A percentile compares a stretch with the other conserved stretches of the same genome.
phyloP scores from a whole-genome alignment of 2,329 filamentous ascomycete genomes.

The Ophioceras dolichostomum region DNA sequence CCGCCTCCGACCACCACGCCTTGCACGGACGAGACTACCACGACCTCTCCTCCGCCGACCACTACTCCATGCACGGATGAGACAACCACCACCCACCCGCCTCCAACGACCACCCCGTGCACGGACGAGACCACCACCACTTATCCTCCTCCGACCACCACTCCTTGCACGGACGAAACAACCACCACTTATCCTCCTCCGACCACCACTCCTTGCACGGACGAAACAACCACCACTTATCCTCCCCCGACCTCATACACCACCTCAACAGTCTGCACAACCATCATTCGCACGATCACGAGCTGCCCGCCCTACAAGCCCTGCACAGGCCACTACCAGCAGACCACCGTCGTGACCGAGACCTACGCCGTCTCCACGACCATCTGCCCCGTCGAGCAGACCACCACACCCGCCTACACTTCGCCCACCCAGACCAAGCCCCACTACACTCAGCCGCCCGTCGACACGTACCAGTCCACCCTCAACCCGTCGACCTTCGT shows the following conservation, averaged over 20 bases:
- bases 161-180: not conserved
- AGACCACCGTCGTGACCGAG: not conserved
- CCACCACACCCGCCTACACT: not conserved
- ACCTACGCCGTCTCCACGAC: slow-evolving; percentile 2
- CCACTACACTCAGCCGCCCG: too few relatives aligned
- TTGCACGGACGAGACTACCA: not conserved
- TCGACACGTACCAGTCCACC: too few relatives aligned
- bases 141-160: not conserved
- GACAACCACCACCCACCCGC: not conserved
- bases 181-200: not conserved
- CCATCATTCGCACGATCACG: slow-evolving; percentile 1
- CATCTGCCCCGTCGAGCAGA: not conserved
- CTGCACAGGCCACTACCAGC: not conserved
- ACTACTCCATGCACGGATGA: too few relatives aligned
- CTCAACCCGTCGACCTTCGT: not conserved
- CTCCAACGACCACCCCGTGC: not conserved
- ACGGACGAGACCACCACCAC: not conserved
- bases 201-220: not conserved
- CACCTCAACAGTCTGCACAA: slow-evolving; percentile 2
- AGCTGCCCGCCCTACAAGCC: not conserved
- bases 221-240: not conserved
- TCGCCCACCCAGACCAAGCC: not conserved
- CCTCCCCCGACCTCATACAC: not conserved
- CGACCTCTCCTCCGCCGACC: not conserved
- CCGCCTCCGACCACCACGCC: not conserved